These are phyloP conservation scores for Aspergillus candidus DNA, from an alignment of 2,329 filamentous ascomycete species.

Conservation along the genomic window DNA sequence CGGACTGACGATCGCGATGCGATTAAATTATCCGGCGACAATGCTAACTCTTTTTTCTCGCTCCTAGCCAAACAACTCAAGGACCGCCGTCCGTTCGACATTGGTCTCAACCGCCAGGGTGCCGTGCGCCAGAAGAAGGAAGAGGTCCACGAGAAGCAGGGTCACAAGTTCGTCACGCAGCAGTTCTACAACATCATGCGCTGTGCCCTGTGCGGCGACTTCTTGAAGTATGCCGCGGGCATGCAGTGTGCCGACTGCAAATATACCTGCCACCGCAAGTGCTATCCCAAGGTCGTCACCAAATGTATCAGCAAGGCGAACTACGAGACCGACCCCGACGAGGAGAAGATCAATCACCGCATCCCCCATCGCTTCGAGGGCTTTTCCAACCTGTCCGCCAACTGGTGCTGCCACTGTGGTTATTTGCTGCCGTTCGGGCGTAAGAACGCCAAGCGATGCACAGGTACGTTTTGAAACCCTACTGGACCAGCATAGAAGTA, in stretches of 20 bases:
- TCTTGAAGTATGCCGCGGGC: conserved; percentile 95
- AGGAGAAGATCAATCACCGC: conserved; percentile 99
- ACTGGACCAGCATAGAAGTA: not conserved
- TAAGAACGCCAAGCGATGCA: conserved; percentile 90
- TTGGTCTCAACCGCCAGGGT: conserved; percentile 88
- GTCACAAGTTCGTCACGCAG: conserved; percentile 97
- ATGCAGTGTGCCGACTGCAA: conserved; percentile 99
- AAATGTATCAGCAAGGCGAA: conserved; percentile 99
- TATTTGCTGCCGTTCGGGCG: conserved; percentile 92
- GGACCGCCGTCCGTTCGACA: conserved; percentile 73
- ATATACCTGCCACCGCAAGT: conserved; percentile 98
- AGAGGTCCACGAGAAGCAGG: conserved; percentile 96
- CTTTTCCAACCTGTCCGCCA: conserved; percentile 96
- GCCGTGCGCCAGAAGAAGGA: conserved; percentile 97
- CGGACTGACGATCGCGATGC: not conserved
- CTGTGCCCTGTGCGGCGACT: conserved; percentile 93
- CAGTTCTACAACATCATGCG: conserved; percentile 99
- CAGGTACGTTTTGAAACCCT: conserved; percentile 48
- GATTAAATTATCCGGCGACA: not conserved
- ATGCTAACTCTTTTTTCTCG: conserved; percentile 15
- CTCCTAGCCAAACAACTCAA: conserved; percentile 70
- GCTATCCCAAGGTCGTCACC: conserved; percentile 91
- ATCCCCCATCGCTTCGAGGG: conserved; percentile 95
- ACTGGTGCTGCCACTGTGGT: conserved; percentile 99
- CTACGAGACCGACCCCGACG: conserved; percentile 94